Conservation (phyloP, 176 grass and related monocot species). For the Eragrostis curvula region DNA sequence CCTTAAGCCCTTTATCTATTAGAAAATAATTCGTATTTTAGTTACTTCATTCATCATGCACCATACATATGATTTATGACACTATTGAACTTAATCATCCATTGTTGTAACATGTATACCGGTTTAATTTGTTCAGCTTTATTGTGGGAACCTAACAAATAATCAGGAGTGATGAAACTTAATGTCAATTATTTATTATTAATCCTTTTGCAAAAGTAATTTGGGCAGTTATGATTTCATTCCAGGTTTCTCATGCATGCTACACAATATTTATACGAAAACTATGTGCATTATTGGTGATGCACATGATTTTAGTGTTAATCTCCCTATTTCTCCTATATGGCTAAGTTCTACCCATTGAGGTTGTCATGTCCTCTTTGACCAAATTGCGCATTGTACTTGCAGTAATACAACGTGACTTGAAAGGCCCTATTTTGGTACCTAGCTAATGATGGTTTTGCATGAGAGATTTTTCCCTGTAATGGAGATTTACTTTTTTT, state of each 20-base stretch:
- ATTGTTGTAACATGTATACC: conserved; percentile 16
- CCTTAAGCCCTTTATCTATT: conserved; percentile 54
- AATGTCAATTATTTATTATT: neutral
- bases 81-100: conserved; percentile 13
- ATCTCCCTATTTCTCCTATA: neutral
- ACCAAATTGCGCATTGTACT: conserved; percentile 24
- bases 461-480: neutral
- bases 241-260: conserved; percentile 31
- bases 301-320: conserved; percentile 9
- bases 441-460: neutral
- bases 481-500: neutral
- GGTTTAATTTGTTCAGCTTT: neutral
- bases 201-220: neutral
- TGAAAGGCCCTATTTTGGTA: neutral
- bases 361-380: conserved; percentile 10
- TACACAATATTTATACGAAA: neutral
- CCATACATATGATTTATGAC: conserved; percentile 5
- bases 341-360: conserved; percentile 12
- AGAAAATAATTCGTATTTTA: conserved; percentile 30
- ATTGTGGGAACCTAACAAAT: conserved; percentile 17
- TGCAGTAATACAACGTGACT: conserved; percentile 7
- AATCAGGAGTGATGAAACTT: conserved; percentile 29
- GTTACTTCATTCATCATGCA: conserved; percentile 15
- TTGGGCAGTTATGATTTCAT: neutral
- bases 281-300: neutral